These are phyloP conservation scores for Terana coerulea DNA, from an alignment of 768 basidiomycete species.

Conservation along the genomic window DNA sequence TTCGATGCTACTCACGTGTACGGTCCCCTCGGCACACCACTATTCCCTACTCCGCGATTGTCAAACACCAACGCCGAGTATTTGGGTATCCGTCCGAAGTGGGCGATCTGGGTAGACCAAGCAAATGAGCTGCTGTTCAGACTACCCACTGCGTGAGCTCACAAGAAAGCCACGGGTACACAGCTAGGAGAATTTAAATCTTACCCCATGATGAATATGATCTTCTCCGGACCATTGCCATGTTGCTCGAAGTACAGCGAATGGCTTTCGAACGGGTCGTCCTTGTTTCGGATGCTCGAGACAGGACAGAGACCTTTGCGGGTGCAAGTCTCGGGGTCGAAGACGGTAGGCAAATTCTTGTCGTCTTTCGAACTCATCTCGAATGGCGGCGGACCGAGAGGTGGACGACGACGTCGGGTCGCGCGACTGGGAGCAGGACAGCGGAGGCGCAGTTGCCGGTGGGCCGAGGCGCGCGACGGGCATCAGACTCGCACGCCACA, in stretches of 20 bases:
- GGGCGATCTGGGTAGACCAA: conserved; percentile 61
- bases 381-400: too few relatives aligned
- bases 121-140: conserved; percentile 60
- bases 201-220: conserved; percentile 77
- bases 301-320: conserved; percentile 78
- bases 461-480: too few relatives aligned
- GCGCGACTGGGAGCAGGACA: too few relatives aligned
- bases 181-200: background rate
- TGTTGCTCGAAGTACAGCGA: conserved; percentile 81
- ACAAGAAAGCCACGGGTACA: background rate
- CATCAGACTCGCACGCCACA: too few relatives aligned
- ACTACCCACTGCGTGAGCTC: conserved; percentile 27
- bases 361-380: background rate
- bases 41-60: conserved; percentile 81
- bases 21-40: conserved; percentile 64
- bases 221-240: conserved; percentile 58
- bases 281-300: conserved; percentile 44
- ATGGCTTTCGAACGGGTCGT: conserved; percentile 53
- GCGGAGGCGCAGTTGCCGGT: too few relatives aligned
- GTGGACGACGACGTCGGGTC: too few relatives aligned
- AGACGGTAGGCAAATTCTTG: conserved; percentile 38
- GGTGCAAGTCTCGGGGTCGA: conserved; percentile 57
- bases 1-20: conserved; percentile 65
- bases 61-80: conserved; percentile 75
- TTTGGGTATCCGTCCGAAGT: conserved; percentile 51